Evolutionary conservation across 2,329 filamentous ascomycete species (phyloP).

Genomic region (Metarhizium rileyi): DNA sequence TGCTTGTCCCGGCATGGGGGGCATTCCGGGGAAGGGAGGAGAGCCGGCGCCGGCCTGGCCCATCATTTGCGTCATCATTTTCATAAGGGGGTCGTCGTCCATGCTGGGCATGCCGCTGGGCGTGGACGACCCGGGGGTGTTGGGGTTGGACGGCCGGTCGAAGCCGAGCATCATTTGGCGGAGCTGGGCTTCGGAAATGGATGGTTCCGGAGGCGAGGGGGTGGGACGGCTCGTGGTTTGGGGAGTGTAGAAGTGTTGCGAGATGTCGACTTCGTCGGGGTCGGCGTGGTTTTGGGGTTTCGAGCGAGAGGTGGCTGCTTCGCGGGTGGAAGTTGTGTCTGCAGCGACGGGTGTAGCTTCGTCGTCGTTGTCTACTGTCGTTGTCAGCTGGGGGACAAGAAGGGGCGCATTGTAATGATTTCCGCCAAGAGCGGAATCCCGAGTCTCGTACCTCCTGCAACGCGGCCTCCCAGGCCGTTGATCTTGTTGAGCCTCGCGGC

Average conservation of each 20-base stretch:
- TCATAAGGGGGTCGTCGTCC: constrained; percentile 36
- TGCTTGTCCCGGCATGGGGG: constrained; percentile 32
- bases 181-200: constrained; percentile 48
- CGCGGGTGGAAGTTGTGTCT: background rate
- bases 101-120: constrained; percentile 8
- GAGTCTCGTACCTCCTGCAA: constrained; percentile 20
- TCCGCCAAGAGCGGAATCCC: background rate
- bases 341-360: constrained; percentile 1
- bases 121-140: constrained; percentile 14
- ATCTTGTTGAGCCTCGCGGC: constrained; percentile 64
- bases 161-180: constrained; percentile 56
- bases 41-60: constrained; percentile 26
- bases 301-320: background rate
- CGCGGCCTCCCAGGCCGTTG: constrained; percentile 51
- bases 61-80: constrained; percentile 69
- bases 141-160: constrained; percentile 24
- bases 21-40: constrained; percentile 27
- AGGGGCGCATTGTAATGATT: background rate
- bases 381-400: background rate
- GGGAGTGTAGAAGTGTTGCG: constrained; percentile 59
- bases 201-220: constrained; percentile 19
- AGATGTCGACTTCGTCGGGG: constrained; percentile 71
- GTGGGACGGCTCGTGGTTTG: constrained; percentile 24
- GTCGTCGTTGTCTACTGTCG: background rate
- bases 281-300: constrained; percentile 37